A percentile compares a stretch with the other conserved stretches of the same genome.
Conservation (phyloP, 768 basidiomycete genomes). For the Phaffia tasmanica region DNA sequence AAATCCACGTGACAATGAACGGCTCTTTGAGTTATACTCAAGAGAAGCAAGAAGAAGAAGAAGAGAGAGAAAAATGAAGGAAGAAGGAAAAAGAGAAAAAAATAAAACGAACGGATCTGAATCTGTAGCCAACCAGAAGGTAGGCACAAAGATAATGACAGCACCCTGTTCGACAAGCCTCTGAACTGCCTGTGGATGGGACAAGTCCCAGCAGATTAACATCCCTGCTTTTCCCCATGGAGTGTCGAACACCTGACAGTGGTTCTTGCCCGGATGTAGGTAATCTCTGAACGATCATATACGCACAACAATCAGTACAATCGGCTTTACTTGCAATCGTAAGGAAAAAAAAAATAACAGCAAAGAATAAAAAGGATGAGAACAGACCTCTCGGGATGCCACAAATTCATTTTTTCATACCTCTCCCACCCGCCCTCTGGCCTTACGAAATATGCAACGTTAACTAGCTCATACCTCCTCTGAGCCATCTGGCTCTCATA, state of each 20-base stretch:
- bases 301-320: neutral
- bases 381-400: slow-evolving; percentile 12
- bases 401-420: slow-evolving; percentile 10
- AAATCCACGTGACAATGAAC: too few species aligned
- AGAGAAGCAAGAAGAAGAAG: neutral
- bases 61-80: neutral
- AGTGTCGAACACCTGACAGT: slow-evolving; percentile 14
- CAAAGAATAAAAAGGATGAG: too few species aligned
- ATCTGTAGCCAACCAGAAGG: slow-evolving; percentile 18
- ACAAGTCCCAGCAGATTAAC: slow-evolving; percentile 15
- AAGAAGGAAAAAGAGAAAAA: neutral
- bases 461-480: neutral
- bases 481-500: neutral
- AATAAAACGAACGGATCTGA: slow-evolving; percentile 12
- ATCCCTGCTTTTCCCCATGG: slow-evolving; percentile 19
- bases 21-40: neutral
- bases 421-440: slow-evolving; percentile 1
- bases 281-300: slow-evolving; percentile 5
- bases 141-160: slow-evolving; percentile 10
- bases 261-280: neutral
- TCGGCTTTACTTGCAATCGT: too few species aligned
- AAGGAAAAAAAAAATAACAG: too few species aligned
- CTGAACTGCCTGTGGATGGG: slow-evolving; percentile 7
- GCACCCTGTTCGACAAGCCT: slow-evolving; percentile 8
- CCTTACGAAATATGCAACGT: slow-evolving; percentile 8